phyloP scores from a whole-genome alignment of 2,329 filamentous ascomycete genomes.

The Cadophora sp. region DNA sequence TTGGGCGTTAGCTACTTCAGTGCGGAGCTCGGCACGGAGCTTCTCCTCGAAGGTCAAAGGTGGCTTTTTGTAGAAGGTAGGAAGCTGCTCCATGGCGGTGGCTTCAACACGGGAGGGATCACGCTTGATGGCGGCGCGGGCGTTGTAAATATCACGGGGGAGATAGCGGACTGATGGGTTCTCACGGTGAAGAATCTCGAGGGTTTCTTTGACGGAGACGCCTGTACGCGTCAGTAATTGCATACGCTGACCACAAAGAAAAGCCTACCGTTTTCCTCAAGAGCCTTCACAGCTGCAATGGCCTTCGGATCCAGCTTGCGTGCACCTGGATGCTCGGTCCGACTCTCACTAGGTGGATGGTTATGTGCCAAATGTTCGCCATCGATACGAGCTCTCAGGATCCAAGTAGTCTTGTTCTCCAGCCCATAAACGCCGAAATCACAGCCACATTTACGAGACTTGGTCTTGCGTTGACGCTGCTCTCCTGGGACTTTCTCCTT shows the following conservation, averaged over 20 bases:
- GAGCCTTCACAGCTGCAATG: constrained; percentile 69
- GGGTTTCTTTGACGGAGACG: constrained; percentile 69
- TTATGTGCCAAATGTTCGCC: constrained; percentile 65
- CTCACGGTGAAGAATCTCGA: constrained; percentile 68
- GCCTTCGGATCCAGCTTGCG: constrained; percentile 71
- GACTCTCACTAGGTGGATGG: constrained; percentile 70
- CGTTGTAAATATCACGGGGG: constrained; percentile 72
- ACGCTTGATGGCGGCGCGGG: constrained; percentile 69
- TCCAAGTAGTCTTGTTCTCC: constrained; percentile 71
- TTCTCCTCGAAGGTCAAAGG: constrained; percentile 68
- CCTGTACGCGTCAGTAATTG: constrained; percentile 54
- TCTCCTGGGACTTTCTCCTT: constrained; percentile 52
- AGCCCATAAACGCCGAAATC: constrained; percentile 75
- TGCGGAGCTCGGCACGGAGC: constrained; percentile 66
- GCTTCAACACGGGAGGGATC: constrained; percentile 68
- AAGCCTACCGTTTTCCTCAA: constrained; percentile 68
- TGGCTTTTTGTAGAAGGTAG: constrained; percentile 71
- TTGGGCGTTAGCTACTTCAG: constrained; percentile 63
- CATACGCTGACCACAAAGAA: not conserved
- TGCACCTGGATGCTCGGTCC: constrained; percentile 69
- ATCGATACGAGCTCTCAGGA: constrained; percentile 68
- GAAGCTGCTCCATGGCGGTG: constrained; percentile 62
- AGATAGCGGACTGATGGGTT: constrained; percentile 69
- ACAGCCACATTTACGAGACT: constrained; percentile 72
- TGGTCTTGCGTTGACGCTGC: constrained; percentile 63